Evolutionary conservation across 305 asterid species (phyloP).

Genomic region (Ajuga reptans): DNA sequence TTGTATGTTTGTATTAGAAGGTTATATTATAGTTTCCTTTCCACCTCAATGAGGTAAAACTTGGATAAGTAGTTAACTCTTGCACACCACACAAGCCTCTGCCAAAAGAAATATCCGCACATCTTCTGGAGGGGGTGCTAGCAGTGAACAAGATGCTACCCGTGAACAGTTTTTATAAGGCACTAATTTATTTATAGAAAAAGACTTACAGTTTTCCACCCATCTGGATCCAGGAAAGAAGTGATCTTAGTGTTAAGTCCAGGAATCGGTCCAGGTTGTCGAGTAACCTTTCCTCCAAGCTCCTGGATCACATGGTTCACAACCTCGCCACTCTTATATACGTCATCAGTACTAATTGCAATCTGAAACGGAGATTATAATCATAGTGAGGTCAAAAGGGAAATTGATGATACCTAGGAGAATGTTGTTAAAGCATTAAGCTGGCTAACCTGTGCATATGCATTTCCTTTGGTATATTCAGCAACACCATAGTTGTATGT

Average conservation of each 20-base stretch:
- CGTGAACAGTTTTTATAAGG: no score
- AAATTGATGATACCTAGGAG: neutral
- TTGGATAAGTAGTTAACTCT: no score
- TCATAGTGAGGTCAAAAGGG: slow-evolving; percentile 3
- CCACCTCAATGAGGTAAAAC: no score
- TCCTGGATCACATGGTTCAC: slow-evolving; percentile 66
- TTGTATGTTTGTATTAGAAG: no score
- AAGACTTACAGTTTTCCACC: slow-evolving; percentile 89
- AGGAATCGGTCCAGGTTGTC: slow-evolving; percentile 79
- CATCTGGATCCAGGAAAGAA: slow-evolving; percentile 86
- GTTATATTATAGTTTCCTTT: no score
- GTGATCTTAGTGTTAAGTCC: slow-evolving; percentile 83
- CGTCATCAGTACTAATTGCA: slow-evolving; percentile 80
- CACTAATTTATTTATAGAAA: no score
- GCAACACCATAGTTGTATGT: slow-evolving; percentile 92
- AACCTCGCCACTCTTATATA: slow-evolving; percentile 79
- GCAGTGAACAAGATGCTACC: no score
- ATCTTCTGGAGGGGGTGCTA: no score
- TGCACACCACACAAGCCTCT: no score
- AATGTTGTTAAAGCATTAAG: neutral
- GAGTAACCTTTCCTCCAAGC: slow-evolving; percentile 85
- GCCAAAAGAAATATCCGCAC: no score
- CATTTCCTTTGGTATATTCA: slow-evolving; percentile 91
- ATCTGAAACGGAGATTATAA: slow-evolving; percentile 30
- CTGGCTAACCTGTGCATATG: slow-evolving; percentile 78